Percentiles rank a stretch among this genome's conserved stretches.
Conservation (phyloP, 306 rosid genomes). For the Medicago arabica region DNA sequence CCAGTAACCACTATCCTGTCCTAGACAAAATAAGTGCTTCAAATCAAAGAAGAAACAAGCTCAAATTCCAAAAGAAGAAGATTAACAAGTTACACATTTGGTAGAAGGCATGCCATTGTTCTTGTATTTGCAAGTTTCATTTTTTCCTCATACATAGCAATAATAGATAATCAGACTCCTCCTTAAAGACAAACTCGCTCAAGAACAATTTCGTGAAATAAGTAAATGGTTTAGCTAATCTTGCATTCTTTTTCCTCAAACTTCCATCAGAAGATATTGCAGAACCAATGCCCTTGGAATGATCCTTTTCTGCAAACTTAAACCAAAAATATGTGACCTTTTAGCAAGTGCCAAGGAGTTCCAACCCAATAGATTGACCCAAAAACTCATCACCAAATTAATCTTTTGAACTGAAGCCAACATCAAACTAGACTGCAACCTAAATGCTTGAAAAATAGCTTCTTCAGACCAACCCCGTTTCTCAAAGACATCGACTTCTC, state of each 20-base stretch:
- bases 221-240: conserved; percentile 10
- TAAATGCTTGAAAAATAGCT: conserved; percentile 43
- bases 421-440: conserved; percentile 48
- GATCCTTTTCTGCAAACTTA: conserved; percentile 53
- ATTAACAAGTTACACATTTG: background rate
- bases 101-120: background rate
- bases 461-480: conserved; percentile 66
- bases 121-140: background rate
- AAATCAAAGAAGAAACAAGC: background rate
- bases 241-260: conserved; percentile 33
- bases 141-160: background rate
- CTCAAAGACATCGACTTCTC: conserved; percentile 43
- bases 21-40: background rate
- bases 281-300: conserved; percentile 49
- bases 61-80: background rate
- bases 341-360: conserved; percentile 13
- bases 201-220: background rate
- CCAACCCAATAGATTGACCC: conserved; percentile 49
- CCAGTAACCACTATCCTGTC: background rate
- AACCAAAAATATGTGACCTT: background rate
- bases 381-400: conserved; percentile 44
- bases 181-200: background rate
- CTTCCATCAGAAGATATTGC: conserved; percentile 43
- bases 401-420: conserved; percentile 47
- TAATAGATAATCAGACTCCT: background rate